Conservation (phyloP, 805 yeast species). For the Candida chauliodis region DNA sequence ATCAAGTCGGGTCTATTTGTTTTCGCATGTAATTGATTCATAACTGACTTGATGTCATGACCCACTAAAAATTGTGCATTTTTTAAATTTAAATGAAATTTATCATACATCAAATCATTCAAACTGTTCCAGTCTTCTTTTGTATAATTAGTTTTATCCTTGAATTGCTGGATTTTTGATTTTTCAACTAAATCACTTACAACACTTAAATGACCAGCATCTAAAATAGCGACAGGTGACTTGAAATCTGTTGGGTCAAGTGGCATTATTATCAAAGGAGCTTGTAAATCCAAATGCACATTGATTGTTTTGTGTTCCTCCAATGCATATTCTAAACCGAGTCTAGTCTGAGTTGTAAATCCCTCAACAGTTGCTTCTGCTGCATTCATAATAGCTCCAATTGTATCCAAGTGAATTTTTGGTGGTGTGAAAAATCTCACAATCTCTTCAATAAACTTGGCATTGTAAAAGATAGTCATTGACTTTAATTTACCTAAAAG, state of each 20-base stretch:
- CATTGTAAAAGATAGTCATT: conserved; percentile 87
- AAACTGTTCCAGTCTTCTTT: conserved; percentile 72
- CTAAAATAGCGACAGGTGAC: conserved; percentile 86
- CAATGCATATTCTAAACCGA: conserved; percentile 89
- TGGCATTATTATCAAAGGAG: conserved; percentile 87
- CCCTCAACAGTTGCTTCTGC: conserved; percentile 96
- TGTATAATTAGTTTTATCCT: conserved; percentile 54
- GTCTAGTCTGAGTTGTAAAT: conserved; percentile 79
- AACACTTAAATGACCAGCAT: conserved; percentile 92
- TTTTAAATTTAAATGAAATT: conserved; percentile 68
- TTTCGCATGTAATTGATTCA: conserved; percentile 60
- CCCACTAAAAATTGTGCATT: conserved; percentile 91
- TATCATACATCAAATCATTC: conserved; percentile 83
- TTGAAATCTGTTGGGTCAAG: conserved; percentile 73
- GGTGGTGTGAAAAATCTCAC: conserved; percentile 83
- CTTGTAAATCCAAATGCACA: conserved; percentile 83
- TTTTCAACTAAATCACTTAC: conserved; percentile 76
- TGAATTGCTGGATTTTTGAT: conserved; percentile 63
- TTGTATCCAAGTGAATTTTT: conserved; percentile 76
- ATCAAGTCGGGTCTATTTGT: conserved; percentile 52
- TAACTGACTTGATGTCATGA: conserved; percentile 70
- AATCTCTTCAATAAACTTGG: conserved; percentile 74
- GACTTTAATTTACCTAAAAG: conserved; percentile 73
- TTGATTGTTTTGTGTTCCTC: conserved; percentile 92
- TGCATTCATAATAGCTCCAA: conserved; percentile 86